Conservation (phyloP, 2,329 filamentous ascomycete genomes). For the Lomentospora prolificans region DNA sequence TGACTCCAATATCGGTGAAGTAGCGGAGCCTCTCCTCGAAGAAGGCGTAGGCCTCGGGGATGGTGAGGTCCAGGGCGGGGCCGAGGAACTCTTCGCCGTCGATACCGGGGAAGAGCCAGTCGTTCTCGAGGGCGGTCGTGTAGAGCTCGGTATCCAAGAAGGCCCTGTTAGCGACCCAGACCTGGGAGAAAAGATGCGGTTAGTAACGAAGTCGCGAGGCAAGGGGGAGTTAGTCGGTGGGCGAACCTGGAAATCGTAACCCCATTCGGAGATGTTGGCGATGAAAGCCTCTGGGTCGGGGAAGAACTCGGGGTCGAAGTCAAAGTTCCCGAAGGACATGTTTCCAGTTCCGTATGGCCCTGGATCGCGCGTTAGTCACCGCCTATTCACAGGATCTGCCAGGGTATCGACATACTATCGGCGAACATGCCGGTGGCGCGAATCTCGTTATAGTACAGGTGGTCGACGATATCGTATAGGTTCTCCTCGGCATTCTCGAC, state of each 20-base stretch:
- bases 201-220: neutral
- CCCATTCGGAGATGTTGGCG: conserved; percentile 1
- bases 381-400: no score
- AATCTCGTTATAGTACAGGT: conserved; percentile 1
- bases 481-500: neutral
- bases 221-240: neutral
- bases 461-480: neutral
- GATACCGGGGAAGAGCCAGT: conserved; percentile 1
- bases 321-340: neutral
- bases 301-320: conserved; percentile 1
- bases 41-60: neutral
- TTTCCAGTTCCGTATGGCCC: neutral
- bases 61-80: neutral
- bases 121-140: neutral
- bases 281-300: neutral
- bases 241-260: neutral
- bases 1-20: neutral
- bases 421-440: neutral
- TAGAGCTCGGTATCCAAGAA: conserved; percentile 1
- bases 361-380: neutral
- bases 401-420: neutral
- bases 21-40: neutral
- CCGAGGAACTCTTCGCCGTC: conserved; percentile 1
- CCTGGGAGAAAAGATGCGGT: neutral
- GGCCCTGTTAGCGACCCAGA: neutral